Evolutionary conservation across 2,329 filamentous ascomycete species (phyloP), one percentile per base, ranked within the genome.

Genomic region (Aspergillus spinulosporus): DNA sequence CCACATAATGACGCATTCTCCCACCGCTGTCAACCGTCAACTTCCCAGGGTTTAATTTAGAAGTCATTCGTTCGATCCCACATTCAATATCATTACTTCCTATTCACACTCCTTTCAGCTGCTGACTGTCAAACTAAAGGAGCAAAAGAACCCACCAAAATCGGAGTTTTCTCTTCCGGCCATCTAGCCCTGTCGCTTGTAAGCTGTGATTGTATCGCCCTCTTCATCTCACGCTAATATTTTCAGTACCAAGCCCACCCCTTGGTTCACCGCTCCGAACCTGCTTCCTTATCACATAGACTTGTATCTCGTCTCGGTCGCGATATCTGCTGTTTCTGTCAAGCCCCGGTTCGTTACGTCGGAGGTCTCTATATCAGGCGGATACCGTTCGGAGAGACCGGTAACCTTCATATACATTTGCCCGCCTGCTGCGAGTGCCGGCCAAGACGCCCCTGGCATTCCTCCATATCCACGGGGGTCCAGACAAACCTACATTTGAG

Each of bases 1-100:
- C 64, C 62, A 64, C 64, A 67, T 68, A 65, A 72, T 72, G 70
- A 72, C 70, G 70, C 70, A 72, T 71, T 68, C 62, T 63, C 61
- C 61, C 62, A 61, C 52, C 26, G 47, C 44, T 44, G 46, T 49
- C 26, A 29, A 21, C 28, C 32, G 34, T 48, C 45, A 49, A 32
- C 54, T 49, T 47, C 61, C 59, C 57, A 66, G 56, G 14, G 42
- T 59, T 59, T 57, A 67, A 52, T 59, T 61, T 50, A 48, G 58
- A 8, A 37, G 15, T 26, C 37, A 14, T 43, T 36, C 40, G 21
- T 21, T 42, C 60, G 62, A 61, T 61, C 44, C 52, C 51, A 59
- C 63, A 50, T 57, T 54, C 63, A 61, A 60, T 64, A 61, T 59
- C 47, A 9, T 60, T 63, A 50, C 52, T 51, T 46, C 37, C 54